Percentiles rank a stretch among this genome's conserved stretches.
Evolutionary conservation across 2,329 filamentous ascomycete species (phyloP).

Genomic region (Aspergillus viridinutans): DNA sequence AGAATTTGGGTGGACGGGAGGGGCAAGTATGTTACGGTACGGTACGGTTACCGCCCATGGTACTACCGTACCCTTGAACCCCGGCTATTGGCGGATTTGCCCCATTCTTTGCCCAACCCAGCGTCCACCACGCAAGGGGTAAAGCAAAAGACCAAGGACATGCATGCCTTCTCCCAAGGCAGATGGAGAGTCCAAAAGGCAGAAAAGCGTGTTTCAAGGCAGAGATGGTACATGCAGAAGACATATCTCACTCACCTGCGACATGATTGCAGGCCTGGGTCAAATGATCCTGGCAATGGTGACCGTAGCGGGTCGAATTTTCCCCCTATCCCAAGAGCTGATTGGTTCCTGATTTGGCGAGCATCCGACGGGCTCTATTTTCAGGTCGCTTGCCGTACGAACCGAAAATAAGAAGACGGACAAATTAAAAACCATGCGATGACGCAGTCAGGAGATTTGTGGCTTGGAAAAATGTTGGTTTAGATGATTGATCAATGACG

Average conservation of each 20-base stretch:
- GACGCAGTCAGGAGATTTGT: background rate
- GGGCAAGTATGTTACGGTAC: conserved; percentile 9
- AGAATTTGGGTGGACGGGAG: conserved; percentile 2
- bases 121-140: background rate
- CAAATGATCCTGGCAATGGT: background rate
- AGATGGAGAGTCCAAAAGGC: background rate
- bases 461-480: background rate
- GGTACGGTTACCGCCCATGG: conserved; percentile 1
- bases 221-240: background rate
- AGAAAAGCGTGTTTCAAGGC: conserved; percentile 2
- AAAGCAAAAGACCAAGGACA: background rate
- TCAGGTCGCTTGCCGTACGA: background rate
- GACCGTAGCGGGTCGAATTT: background rate
- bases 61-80: background rate
- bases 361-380: conserved; percentile 4
- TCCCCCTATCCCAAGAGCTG: background rate
- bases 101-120: background rate
- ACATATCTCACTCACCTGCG: conserved; percentile 1
- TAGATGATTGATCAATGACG: background rate
- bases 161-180: background rate
- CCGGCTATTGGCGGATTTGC: background rate
- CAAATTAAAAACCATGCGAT: background rate
- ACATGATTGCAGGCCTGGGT: background rate
- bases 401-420: background rate
- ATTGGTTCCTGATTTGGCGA: conserved; percentile 3